Conservation (phyloP, 139 green algal genomes). For the Coelastrella sp. region DNA sequence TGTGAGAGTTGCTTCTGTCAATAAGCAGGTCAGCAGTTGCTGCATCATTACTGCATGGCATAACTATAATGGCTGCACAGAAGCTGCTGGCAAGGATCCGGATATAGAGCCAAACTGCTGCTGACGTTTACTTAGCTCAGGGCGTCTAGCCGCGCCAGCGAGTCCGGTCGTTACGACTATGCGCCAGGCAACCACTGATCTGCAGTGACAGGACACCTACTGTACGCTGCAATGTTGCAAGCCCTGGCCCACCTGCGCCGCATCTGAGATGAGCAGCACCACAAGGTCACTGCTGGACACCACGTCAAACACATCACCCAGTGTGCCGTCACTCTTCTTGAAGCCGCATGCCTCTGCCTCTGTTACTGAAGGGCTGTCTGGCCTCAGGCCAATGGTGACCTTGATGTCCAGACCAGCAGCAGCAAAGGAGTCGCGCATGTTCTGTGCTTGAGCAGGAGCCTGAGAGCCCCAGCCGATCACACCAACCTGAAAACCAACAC, state of each 20-base stretch:
- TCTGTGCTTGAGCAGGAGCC: conserved; percentile 95
- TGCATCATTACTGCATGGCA: too few species aligned
- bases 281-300: conserved; percentile 92
- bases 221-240: neutral
- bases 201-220: too few species aligned
- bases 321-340: conserved; percentile 89
- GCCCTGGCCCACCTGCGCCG: conserved; percentile 79
- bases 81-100: too few species aligned
- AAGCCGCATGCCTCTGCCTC: conserved; percentile 94
- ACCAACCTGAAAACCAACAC: conserved; percentile 66
- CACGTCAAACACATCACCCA: conserved; percentile 97
- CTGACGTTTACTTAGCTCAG: too few species aligned
- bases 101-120: too few species aligned
- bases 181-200: too few species aligned
- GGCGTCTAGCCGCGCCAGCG: too few species aligned
- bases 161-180: too few species aligned
- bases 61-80: too few species aligned
- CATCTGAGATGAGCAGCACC: conserved; percentile 98
- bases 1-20: too few species aligned
- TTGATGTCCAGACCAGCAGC: conserved; percentile 92
- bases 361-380: conserved; percentile 78
- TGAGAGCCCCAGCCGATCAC: conserved; percentile 99
- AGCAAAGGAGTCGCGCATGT: conserved; percentile 92
- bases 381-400: conserved; percentile 93
- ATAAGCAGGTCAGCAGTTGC: too few species aligned